Evolutionary conservation across 2,329 filamentous ascomycete species (phyloP), one percentile per base, ranked within the genome.

Genomic region (Penicillium sp.): DNA sequence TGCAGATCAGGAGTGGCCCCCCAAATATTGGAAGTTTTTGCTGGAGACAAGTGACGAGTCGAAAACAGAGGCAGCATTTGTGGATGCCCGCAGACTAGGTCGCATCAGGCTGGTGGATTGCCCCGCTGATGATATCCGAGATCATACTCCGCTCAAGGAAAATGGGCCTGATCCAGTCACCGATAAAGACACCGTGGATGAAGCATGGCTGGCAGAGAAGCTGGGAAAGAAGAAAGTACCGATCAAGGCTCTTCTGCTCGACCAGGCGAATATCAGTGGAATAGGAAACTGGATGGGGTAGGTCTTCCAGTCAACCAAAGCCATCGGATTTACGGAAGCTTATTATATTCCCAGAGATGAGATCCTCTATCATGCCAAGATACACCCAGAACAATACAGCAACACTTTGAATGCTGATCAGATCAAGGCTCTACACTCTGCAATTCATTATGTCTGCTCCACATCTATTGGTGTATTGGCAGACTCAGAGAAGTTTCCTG

Each of bases 201-300:
- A 88, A 53, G 82, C 85, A 0, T 97, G 90, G 82, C 74, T 99
- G 18, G 76, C 73, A n/a, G 74, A 80, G 53, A 89, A 90, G 72
- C 80, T 97, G 78, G 79, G 76, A 48, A 85, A 82, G 55, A 92
- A 93, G 53, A 90, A 85, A 66, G 89, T 97, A 0, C 92, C 93
- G 0, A 83, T 97, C 61, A 97, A 97, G 72, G 90, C 92, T 0
- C 79, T 97, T 20, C 78, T 99, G 13, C 81, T 97, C 4, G 90
- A 97, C 69, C 94, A 99, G 74, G 82, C 85, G 18, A 89, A 89
- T 70, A 89, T 97, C 59, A 94, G 89, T 67, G 94, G 94, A 8
- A 90, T 99, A 60, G 94, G 94, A 0, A 97, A 97, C 70, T 99
- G 93, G 93, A 93, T 99, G 52, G 92, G 88, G 76, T 84, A 73